A percentile compares a stretch with the other conserved stretches of the same genome.
These are phyloP conservation scores for Hypoxylon sp. DNA, from an alignment of 2,329 filamentous ascomycete genomes.

Conservation along the genomic window DNA sequence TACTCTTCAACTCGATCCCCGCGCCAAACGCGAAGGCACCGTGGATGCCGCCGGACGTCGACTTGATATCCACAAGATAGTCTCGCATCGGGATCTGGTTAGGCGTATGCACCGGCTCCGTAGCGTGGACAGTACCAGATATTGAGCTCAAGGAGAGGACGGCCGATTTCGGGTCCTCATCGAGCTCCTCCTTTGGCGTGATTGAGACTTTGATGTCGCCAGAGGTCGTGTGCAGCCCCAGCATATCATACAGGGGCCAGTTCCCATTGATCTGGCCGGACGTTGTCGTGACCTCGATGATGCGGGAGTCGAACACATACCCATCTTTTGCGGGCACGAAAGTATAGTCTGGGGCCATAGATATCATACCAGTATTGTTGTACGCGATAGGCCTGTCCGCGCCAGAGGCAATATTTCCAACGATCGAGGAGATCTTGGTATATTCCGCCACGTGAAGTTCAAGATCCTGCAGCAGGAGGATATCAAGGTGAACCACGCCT, in stretches of 20 bases:
- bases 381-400: constrained; percentile 47
- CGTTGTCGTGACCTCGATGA: constrained; percentile 59
- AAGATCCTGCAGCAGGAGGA: constrained; percentile 57
- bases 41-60: constrained; percentile 60
- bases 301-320: constrained; percentile 60
- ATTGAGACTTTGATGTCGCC: constrained; percentile 60
- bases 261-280: constrained; percentile 61
- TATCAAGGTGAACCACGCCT: constrained; percentile 53
- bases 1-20: constrained; percentile 54
- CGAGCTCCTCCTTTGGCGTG: constrained; percentile 56
- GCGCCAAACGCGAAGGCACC: constrained; percentile 59
- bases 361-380: constrained; percentile 29
- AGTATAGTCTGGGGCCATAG: constrained; percentile 37
- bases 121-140: constrained; percentile 60
- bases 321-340: constrained; percentile 50
- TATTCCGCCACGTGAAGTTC: constrained; percentile 53
- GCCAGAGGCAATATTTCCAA: constrained; percentile 57
- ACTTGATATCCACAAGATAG: constrained; percentile 61
- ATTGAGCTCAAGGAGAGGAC: constrained; percentile 57
- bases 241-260: constrained; percentile 65
- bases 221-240: constrained; percentile 60
- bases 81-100: constrained; percentile 59
- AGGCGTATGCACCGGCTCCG: constrained; percentile 56
- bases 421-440: constrained; percentile 54
- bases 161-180: constrained; percentile 56